Evolutionary conservation across 805 yeast species (phyloP).

Genomic region (Lipomyces sp.): DNA sequence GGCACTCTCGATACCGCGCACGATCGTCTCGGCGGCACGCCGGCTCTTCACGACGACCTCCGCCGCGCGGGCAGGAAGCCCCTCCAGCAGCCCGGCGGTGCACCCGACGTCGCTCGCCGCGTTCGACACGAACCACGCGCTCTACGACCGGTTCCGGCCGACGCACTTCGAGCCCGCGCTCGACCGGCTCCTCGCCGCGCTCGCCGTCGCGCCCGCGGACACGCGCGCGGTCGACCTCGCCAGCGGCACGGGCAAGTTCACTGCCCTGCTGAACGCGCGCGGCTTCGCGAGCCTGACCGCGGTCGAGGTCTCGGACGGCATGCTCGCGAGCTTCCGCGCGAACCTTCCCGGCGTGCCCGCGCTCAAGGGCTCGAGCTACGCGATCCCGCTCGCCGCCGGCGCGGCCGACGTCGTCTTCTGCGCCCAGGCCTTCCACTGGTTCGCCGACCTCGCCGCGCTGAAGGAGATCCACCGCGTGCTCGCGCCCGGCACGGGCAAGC

Average conservation of each 20-base stretch:
- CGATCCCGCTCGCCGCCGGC: conserved; percentile 46
- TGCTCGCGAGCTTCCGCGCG: conserved; percentile 47
- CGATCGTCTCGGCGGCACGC: too few species aligned
- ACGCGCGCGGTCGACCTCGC: conserved; percentile 49
- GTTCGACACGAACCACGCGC: conserved; percentile 50
- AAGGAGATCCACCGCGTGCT: conserved; percentile 52
- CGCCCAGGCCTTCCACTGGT: conserved; percentile 70
- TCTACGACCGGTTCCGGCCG: conserved; percentile 55
- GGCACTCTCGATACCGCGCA: too few species aligned
- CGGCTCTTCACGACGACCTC: too few species aligned
- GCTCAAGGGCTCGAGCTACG: conserved; percentile 45
- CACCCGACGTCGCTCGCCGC: conserved; percentile 47
- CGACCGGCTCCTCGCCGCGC: conserved; percentile 42
- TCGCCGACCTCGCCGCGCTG: conserved; percentile 49
- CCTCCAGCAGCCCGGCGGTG: conserved; percentile 13
- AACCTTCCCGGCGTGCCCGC: conserved; percentile 48
- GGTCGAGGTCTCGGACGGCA: conserved; percentile 58
- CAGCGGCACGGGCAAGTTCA: conserved; percentile 65
- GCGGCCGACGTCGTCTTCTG: conserved; percentile 50
- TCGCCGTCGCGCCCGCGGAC: conserved; percentile 37
- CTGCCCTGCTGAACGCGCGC: conserved; percentile 42
- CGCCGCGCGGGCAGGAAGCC: too few species aligned
- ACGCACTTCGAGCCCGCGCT: conserved; percentile 46
- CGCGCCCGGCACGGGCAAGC: conserved; percentile 45
- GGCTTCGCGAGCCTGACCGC: conserved; percentile 48